Base-by-base conservation (phyloP, 1,284 basidiomycete genomes). In the Inonotus obliquus region DNA sequence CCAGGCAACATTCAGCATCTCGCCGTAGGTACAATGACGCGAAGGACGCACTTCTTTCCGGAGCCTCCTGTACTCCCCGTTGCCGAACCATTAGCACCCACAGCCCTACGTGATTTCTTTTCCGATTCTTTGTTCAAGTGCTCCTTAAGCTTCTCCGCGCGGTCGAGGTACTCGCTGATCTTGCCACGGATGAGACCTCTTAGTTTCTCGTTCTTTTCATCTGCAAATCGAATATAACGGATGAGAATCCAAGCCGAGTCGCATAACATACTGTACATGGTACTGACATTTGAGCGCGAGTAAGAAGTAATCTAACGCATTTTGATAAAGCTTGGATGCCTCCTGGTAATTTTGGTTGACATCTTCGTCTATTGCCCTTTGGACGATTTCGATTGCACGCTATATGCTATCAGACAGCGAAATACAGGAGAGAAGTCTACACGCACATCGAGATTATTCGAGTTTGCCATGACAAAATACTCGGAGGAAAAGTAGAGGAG, bases 231-330 rank as follows among this genome's bases (percentile, higher is more conserved):
- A 17, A 44, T 29, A 32, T 7, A 10, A 23, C 29, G 25, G 19
- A 11, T 59, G 21, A 41, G 32, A n/a, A 57, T 11, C 4, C 37
- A 13, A 44, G 21, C 17, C n/a, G 2, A 52, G n/a, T 14, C 38
- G 11, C 9, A 9, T 0, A 1, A 19, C 35, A 11, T 17, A 13
- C 14, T 29, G 5, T 10, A 23, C 11, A 10, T 21, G 4, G 45
- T 44, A 76, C 82, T 65, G 65, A 89, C 86, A 91, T 74, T 90
- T 91, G 75, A 89, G 81, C 4, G 85, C 84, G 76, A 98, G 90
- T 91, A 98, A 95, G 75, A 99, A 99, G 76, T 97, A 99, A 73
- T 99, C 96, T 63, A 99, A 83, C 2, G 94, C 85, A 81, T 98
- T 97, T 78, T 92, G 91, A 75, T 94, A 95, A 68, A 89, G 86